Base-by-base conservation (phyloP, 2,329 filamentous ascomycete species). In the Dichotomopilus funicola region DNA sequence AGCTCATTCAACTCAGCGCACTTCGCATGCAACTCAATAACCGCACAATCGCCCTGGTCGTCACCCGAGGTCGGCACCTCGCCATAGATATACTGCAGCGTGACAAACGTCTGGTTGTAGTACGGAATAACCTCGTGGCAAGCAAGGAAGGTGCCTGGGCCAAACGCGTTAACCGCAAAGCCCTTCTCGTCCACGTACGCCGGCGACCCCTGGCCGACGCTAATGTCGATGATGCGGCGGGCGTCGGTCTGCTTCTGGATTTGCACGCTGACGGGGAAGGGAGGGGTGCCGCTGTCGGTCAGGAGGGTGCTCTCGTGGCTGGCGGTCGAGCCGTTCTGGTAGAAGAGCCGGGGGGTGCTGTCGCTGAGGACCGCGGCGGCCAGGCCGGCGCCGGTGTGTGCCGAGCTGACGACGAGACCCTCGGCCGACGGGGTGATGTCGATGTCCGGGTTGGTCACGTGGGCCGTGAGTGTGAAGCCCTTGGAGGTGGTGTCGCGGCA, bases 251-350 rank as follows among this genome's bases (percentile, higher is more conserved):
- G 61, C 5, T 46, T 46, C 40, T 68, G 64, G 9, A 72, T 61
- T 13, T 60, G 62, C 55, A 78, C 63, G 47, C 71, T 73, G 38
- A 63, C 68, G 3, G 75, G 72, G 53, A 69, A 68, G 4, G 65
- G 64, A 4, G 72, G 72, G 5, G 65, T 70, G 36, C 72, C 73
- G 13, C 68, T 68, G 57, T 78, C 75, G 33, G 70, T 71, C 35
- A 78, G 53, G 49, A 75, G 63, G 43, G 67, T 69, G 62, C 38
- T 64, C 13, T 62, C 60, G 6, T 13, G 59, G 41, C 74, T 68
- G 6, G 64, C 55, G 10, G 67, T 68, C 10, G 76, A 77, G 61
- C 73, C 75, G 61, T 80, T 80, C 55, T 75, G 67, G 70, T 79
- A 80, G 63, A 79, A 80, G 56, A 74, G 61, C 49, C 68, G 66